Percentiles rank a stretch among this genome's conserved stretches.
Evolutionary conservation across 2,329 filamentous ascomycete genomes (phyloP).

Genomic region (Aspergillus proliferans): DNA sequence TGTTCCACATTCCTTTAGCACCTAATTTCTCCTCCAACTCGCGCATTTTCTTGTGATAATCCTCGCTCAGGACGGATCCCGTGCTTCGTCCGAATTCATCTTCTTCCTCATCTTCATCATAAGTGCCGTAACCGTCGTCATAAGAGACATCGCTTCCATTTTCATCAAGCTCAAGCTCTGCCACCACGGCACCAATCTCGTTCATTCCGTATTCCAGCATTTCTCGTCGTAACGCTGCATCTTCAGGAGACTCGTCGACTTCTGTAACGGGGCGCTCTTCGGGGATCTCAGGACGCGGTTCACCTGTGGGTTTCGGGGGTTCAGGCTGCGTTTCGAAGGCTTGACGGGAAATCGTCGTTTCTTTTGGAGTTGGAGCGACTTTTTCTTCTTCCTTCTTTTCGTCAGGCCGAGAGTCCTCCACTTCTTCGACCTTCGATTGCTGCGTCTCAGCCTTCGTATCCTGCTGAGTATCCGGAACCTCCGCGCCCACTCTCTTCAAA

Average conservation of each 20-base stretch:
- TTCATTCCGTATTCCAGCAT: slow-evolving; percentile 87
- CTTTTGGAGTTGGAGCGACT: neutral
- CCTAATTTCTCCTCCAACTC: slow-evolving; percentile 73
- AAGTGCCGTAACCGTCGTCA: slow-evolving; percentile 51
- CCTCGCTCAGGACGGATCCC: slow-evolving; percentile 59
- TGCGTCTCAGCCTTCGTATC: slow-evolving; percentile 1
- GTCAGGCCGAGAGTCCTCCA: neutral
- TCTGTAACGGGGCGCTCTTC: slow-evolving; percentile 53
- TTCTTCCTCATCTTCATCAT: slow-evolving; percentile 56
- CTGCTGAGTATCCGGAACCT: slow-evolving; percentile 37
- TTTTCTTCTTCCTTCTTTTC: neutral
- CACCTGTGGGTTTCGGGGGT: neutral
- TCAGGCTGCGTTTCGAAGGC: slow-evolving; percentile 7
- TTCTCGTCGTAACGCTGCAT: slow-evolving; percentile 70
- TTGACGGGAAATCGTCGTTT: slow-evolving; percentile 4
- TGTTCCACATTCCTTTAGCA: slow-evolving; percentile 50
- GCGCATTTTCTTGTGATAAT: slow-evolving; percentile 76
- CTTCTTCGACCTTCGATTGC: neutral
- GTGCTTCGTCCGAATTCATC: slow-evolving; percentile 72
- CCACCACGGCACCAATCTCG: slow-evolving; percentile 86
- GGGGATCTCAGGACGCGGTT: slow-evolving; percentile 16
- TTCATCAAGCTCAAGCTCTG: slow-evolving; percentile 80
- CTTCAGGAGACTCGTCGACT: slow-evolving; percentile 69
- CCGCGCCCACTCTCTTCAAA: slow-evolving; percentile 69
- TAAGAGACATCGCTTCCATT: slow-evolving; percentile 44